These are phyloP conservation scores for Rhodotorula sp. DNA, from an alignment of 1,284 basidiomycete genomes.

Conservation along the genomic window DNA sequence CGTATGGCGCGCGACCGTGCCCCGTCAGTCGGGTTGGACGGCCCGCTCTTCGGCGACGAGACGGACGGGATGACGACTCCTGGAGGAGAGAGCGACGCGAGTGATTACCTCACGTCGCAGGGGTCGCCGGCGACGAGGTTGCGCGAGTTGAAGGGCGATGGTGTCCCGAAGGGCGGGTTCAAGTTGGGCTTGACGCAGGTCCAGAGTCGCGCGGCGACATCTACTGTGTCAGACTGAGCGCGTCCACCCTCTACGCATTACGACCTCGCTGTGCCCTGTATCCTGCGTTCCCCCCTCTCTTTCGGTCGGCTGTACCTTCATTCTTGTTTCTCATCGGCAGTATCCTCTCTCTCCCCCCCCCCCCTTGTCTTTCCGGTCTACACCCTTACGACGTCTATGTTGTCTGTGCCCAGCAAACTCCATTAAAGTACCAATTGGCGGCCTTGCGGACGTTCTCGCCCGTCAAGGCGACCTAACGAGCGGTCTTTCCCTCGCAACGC, in stretches of 20 bases:
- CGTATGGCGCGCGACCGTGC: constrained; percentile 26
- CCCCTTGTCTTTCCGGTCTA: too few relatives aligned
- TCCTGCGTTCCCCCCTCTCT: neutral
- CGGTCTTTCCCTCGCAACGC: too few relatives aligned
- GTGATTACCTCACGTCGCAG: neutral
- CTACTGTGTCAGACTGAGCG: neutral
- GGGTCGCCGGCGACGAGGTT: neutral
- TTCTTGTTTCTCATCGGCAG: neutral
- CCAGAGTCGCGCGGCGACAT: neutral
- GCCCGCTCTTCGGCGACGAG: constrained; percentile 29
- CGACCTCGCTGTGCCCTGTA: neutral
- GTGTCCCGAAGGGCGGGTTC: constrained; percentile 12
- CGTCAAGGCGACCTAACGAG: too few relatives aligned
- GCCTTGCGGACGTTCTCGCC: too few relatives aligned
- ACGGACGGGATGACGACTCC: constrained; percentile 26
- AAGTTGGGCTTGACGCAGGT: constrained; percentile 20
- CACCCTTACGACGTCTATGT: too few relatives aligned
- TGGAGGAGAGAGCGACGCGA: constrained; percentile 7
- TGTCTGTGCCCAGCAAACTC: too few relatives aligned
- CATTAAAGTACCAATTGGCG: too few relatives aligned
- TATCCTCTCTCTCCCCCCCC: neutral
- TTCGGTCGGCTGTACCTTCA: neutral
- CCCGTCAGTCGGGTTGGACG: constrained; percentile 26
- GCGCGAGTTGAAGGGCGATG: neutral
- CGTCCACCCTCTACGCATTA: neutral